Evolutionary conservation across 2,329 filamentous ascomycete genomes (phyloP).

Genomic region (Colletotrichum orbiculare): DNA sequence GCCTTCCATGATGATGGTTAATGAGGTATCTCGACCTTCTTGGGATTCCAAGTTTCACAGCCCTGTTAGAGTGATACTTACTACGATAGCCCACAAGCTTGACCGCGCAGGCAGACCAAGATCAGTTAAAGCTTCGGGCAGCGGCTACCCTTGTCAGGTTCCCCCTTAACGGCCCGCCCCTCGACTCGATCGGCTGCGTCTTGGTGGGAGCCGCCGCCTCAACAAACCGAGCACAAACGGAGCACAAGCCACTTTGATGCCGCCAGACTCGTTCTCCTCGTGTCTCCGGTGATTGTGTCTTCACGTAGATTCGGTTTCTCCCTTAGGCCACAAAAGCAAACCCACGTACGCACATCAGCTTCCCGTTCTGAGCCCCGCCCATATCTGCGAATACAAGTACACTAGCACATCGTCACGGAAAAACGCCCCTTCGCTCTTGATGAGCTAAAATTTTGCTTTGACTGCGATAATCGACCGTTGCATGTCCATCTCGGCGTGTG

Average conservation of each 20-base stretch:
- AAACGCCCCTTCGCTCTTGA: too few species aligned
- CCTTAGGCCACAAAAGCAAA: background rate
- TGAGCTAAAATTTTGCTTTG: background rate
- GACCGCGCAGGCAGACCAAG: constrained; percentile 15
- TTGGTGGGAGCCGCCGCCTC: constrained; percentile 34
- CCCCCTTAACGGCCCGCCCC: background rate
- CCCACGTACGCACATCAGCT: too few species aligned
- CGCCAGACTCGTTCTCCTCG: constrained; percentile 28
- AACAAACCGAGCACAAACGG: constrained; percentile 34
- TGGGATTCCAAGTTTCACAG: background rate
- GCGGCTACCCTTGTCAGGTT: constrained; percentile 30
- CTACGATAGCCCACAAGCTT: constrained; percentile 3
- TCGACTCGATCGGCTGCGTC: constrained; percentile 20
- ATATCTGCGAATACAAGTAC: too few species aligned
- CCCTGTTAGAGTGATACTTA: constrained; percentile 32
- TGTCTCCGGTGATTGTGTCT: constrained; percentile 24
- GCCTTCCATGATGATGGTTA: background rate
- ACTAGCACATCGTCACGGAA: too few species aligned
- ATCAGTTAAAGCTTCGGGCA: background rate
- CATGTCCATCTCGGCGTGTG: constrained; percentile 1
- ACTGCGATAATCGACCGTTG: background rate
- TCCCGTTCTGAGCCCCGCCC: too few species aligned
- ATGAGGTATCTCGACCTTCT: constrained; percentile 12
- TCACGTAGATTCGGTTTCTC: background rate
- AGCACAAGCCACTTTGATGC: constrained; percentile 17